Base-by-base conservation (phyloP, 2,329 filamentous ascomycete genomes). In the Aspergillus flavus region DNA sequence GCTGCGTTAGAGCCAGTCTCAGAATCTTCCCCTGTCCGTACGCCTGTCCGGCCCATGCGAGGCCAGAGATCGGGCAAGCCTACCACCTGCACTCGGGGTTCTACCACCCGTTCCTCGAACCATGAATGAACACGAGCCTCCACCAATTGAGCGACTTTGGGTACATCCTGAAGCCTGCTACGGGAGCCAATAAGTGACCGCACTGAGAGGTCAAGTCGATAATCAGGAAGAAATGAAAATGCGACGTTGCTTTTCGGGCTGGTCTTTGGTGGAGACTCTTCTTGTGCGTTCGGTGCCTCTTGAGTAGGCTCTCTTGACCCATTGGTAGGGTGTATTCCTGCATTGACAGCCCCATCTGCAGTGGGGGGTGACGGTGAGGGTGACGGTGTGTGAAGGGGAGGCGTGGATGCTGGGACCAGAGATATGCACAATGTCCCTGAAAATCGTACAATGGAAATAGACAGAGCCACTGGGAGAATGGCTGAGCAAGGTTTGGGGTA, bases 351-450 rank as follows among this genome's bases (percentile, higher is more conserved):
- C n/a, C 57, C 41, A n/a, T 71, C 68, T 34, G 67, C 63, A 19
- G 66, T 71, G 36, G 69, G 72, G 45, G 74, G 63, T 55, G 73
- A 66, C 12, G 74, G 72, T 28, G 76, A 73, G 26, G 72, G 68
- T 12, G 76, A 69, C 0, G 78, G 75, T 1, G 73, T 74, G 34
- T 80, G 70, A 41, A 78, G 71, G 50, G 77, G 67, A 58, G 72
- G 66, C 61, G 77, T 73, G 66, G 79, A 79, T 19, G 86, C 88
- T 1, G 95, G 95, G 63, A 96, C 92, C 74, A 98, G 96, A 1
- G 93, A 96, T 52, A 98, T 91, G 52, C 92, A 96, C 21, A 99
- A 81, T 0, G 95, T 99, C 48, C 95, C 95, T 55, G 93, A 97
- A 78, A 99, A 99, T 16, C 95, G 86, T 19, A 97, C 92, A 19